Percentiles rank a stretch among this genome's conserved stretches.
These are phyloP conservation scores for Fusarium multiceps DNA, from an alignment of 2,329 filamentous ascomycete genomes.

Conservation along the genomic window DNA sequence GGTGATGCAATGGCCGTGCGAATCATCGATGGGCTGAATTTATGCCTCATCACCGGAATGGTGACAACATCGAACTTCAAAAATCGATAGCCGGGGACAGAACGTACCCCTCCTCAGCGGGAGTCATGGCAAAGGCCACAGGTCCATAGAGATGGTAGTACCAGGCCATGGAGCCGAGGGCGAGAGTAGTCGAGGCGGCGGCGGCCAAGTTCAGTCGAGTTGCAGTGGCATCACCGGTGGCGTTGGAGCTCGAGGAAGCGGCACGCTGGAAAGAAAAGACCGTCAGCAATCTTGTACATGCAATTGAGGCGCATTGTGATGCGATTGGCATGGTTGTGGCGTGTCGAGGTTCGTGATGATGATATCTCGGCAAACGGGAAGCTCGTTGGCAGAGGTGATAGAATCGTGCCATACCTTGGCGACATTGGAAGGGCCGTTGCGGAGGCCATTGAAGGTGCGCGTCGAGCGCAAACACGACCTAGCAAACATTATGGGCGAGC, in stretches of 20 bases:
- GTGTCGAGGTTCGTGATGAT: conserved; percentile 41
- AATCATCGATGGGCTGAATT: conserved; percentile 41
- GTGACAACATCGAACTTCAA: conserved; percentile 8
- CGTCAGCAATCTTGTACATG: conserved; percentile 53
- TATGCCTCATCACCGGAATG: conserved; percentile 50
- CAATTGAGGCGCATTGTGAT: conserved; percentile 34
- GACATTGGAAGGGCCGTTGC: conserved; percentile 77
- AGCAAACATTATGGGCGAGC: conserved; percentile 83
- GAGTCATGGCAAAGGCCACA: conserved; percentile 87
- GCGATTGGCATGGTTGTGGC: conserved; percentile 47
- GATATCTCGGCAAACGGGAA: conserved; percentile 53
- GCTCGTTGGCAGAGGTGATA: conserved; percentile 38
- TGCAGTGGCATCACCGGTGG: conserved; percentile 75
- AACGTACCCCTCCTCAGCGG: conserved; percentile 97
- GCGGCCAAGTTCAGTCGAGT: conserved; percentile 89
- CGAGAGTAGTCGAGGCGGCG: conserved; percentile 85
- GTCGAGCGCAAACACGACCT: conserved; percentile 89
- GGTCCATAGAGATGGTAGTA: conserved; percentile 97
- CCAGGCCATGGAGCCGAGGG: conserved; percentile 91
- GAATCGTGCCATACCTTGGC: conserved; percentile 75
- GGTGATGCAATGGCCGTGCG: conserved; percentile 28
- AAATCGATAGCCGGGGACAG: conserved; percentile 15
- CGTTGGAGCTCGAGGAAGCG: conserved; percentile 78
- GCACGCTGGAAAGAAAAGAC: conserved; percentile 62
- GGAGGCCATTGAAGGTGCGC: conserved; percentile 83